Percentiles rank a stretch among this genome's conserved stretches.
These are phyloP conservation scores for Dothiorella sarmentorum DNA, from an alignment of 2,329 filamentous ascomycete genomes.

Conservation along the genomic window DNA sequence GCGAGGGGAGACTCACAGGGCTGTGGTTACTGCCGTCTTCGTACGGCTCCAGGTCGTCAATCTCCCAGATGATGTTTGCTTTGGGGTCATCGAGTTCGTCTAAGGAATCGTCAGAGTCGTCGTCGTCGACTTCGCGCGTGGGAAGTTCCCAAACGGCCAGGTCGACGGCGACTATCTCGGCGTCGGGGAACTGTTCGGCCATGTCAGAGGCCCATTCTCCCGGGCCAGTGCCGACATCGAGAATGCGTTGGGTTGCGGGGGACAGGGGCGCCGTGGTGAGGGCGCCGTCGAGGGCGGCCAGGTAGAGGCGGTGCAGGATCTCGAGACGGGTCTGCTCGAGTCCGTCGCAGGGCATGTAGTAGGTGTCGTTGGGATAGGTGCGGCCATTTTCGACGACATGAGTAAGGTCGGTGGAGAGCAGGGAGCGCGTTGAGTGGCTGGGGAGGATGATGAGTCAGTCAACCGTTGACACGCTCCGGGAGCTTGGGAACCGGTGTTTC, in stretches of 20 bases:
- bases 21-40: conserved; percentile 19
- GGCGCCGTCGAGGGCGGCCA: conserved; percentile 38
- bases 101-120: conserved; percentile 34
- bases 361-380: conserved; percentile 58
- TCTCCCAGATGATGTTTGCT: conserved; percentile 30
- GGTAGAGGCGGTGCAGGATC: conserved; percentile 61
- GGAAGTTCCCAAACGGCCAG: conserved; percentile 50
- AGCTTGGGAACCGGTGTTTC: conserved; percentile 11
- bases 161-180: conserved; percentile 50
- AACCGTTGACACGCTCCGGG: conserved; percentile 3
- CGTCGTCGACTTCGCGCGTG: conserved; percentile 20
- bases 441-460: conserved; percentile 3
- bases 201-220: conserved; percentile 51
- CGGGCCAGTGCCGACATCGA: conserved; percentile 47
- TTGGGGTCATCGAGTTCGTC: conserved; percentile 23
- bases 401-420: conserved; percentile 49
- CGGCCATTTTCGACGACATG: conserved; percentile 60
- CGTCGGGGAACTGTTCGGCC: conserved; percentile 40
- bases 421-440: conserved; percentile 33
- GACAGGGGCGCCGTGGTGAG: conserved; percentile 35
- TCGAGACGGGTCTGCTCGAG: conserved; percentile 61
- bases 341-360: conserved; percentile 66
- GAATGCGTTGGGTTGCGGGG: conserved; percentile 28
- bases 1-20: neutral
- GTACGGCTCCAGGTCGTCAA: conserved; percentile 37